Conservation (phyloP, 805 yeast species). For the Cyberlindnera subsufficiens region DNA sequence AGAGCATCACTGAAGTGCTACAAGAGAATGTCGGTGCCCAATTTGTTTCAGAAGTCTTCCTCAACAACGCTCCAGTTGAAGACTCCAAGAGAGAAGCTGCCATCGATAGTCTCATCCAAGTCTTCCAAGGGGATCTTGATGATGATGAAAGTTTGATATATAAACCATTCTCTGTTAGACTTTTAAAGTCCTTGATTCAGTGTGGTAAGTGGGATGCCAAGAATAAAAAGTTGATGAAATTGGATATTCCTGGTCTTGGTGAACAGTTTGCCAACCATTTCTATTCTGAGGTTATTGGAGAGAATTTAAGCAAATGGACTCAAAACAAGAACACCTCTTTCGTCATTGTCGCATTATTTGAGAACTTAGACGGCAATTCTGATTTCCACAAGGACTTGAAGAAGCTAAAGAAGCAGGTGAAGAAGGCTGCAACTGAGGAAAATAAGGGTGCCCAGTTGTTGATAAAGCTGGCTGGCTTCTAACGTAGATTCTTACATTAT, state of each 20-base stretch:
- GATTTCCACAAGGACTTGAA: conserved; percentile 49
- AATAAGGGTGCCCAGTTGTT: conserved; percentile 65
- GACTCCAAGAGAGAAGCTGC: conserved; percentile 40
- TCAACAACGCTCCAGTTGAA: conserved; percentile 43
- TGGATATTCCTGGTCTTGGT: conserved; percentile 47
- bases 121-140: conserved; percentile 59
- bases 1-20: conserved; percentile 46
- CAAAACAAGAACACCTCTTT: conserved; percentile 66
- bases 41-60: conserved; percentile 67
- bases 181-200: conserved; percentile 70
- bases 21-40: conserved; percentile 79
- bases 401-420: conserved; percentile 38
- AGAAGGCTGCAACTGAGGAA: conserved; percentile 33
- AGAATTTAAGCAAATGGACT: conserved; percentile 56
- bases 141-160: conserved; percentile 64
- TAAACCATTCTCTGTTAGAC: conserved; percentile 69
- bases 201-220: conserved; percentile 79
- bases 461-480: conserved; percentile 29
- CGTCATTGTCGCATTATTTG: conserved; percentile 74
- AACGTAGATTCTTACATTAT: not conserved
- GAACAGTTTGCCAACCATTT: conserved; percentile 51
- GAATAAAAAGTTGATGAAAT: conserved; percentile 42
- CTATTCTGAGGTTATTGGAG: conserved; percentile 47
- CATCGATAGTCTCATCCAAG: conserved; percentile 49
- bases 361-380: conserved; percentile 47